Evolutionary conservation across 495 filamentous ascomycete species (phyloP), one percentile per base, ranked within the genome.

Genomic region (Polyplosphaeria fusca): DNA sequence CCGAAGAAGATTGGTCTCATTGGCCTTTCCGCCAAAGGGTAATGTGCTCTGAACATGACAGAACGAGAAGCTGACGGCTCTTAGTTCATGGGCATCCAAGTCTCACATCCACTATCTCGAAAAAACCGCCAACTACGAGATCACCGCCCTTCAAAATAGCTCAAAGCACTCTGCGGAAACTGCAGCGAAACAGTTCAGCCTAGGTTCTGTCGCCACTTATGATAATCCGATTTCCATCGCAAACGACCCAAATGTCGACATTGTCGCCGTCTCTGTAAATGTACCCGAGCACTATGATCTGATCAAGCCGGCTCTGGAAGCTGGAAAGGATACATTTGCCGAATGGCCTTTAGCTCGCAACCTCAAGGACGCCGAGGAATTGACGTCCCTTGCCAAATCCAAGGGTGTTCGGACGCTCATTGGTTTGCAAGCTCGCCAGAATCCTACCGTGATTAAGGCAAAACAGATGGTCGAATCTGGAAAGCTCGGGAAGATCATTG

Each of bases 111-210:
- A 76, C 4, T 81, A 78, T 70, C 77, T 84, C 23, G 47, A 58
- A 32, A 27, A 63, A 14, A 35, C 54, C 19, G 47, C 61, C 2
- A 7, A 45, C 27, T 85, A 80, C 65, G 58, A 74, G 24, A 77
- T 87, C 61, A 74, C 77, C 5, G 83, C 83, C 1, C 70, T 88
- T 4, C 75, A 78, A 61, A 86, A 84, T 67, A 80, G 78, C 24
- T 79, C 74, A 43, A 69, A 70, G 9, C 62, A 67, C 0, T 71
- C 78, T 3, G 81, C 83, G 0, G 58, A 74, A 48, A 67, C 68
- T 1, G 78, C 84, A 19, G 77, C 82, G 23, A 55, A 59, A 28
- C 47, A 64, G 4, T 80, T 76, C 67, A 2, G 68, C 71, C 2
- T 38, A 67, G 4, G 20, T 52, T 16, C 74, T 72, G 38, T 54